These are phyloP conservation scores for Fusarium bactridioides DNA, from an alignment of 2,329 filamentous ascomycete genomes.

Conservation along the genomic window DNA sequence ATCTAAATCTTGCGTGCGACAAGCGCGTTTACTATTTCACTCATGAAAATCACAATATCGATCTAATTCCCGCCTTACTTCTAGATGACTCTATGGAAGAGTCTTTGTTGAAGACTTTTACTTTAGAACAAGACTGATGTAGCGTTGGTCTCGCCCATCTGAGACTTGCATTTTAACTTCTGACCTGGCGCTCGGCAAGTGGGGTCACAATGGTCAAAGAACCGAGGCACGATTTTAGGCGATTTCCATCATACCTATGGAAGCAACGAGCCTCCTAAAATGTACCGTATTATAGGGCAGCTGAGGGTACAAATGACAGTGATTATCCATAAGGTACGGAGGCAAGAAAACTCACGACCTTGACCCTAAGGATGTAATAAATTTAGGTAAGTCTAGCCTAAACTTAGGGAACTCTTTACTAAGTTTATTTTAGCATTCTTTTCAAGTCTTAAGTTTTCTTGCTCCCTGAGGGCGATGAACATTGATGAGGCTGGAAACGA, in stretches of 20 bases:
- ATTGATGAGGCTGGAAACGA: too few relatives aligned
- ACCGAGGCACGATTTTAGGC: slow-evolving; percentile 29
- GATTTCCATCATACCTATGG: background rate
- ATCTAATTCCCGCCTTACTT: background rate
- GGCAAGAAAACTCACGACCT: background rate
- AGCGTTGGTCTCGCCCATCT: background rate
- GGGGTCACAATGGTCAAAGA: slow-evolving; percentile 12
- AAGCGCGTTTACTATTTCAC: background rate
- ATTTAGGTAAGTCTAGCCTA: background rate
- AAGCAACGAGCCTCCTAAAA: background rate
- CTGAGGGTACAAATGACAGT: background rate
- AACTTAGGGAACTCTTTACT: background rate
- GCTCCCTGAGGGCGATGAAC: background rate
- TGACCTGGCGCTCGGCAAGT: slow-evolving; percentile 12
- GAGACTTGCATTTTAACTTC: slow-evolving; percentile 14
- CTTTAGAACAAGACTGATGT: background rate
- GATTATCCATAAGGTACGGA: background rate
- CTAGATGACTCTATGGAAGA: background rate
- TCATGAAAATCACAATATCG: background rate
- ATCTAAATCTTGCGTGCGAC: background rate
- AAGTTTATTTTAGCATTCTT: background rate
- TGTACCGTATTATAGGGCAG: background rate
- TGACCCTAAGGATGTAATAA: background rate
- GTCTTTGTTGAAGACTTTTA: background rate
- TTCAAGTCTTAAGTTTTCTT: background rate